Base-by-base conservation (phyloP, 805 yeast genomes). In the Barnettozyma wickerhamii region DNA sequence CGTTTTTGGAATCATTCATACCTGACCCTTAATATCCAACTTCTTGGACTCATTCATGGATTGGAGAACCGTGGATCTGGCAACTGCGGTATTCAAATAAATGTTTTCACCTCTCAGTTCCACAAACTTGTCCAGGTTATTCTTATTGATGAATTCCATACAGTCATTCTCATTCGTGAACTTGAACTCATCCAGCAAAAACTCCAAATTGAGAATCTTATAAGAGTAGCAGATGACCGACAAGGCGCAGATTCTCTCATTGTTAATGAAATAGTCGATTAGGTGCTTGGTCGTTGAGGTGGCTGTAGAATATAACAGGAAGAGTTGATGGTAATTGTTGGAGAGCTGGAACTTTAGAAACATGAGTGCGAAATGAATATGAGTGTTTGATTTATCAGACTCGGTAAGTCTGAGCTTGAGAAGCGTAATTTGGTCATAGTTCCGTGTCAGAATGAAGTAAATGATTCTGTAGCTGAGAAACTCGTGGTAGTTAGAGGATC, bases 11-110 rank as follows among this genome's bases (percentile, higher is more conserved):
- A 12, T 23, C 26, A 12, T 14, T 45, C 41, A 81, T 7, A 79
- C 71, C 62, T 90, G 97, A 1, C 98, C 98, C 66, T 90, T 90
- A 47, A 91, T 89, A 56, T 90, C 97, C 12, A 90, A 79, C 55
- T 72, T 81, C 45, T 66, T 75, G 50, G 72, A 65, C 35, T 50
- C 61, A 46, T 59, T 61, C 49, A 61, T 68, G 35, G 55, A 65
- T 46, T 45, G 59, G 46, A 64, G 58, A 4, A 79, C 60, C 0
- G 55, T 54, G 0, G 63, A 13, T 43, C 64, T 56, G 4, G 63
- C 60, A 42, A 74, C 58, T 3, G 55, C 45, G 32, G 68, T 55
- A 43, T 65, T 68, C 37, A 66, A 52, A 37, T 54, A 60, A 33
- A 50, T 56, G 30, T 50, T 57, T 26, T 60, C 66, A 6, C 58